Base-by-base conservation (phyloP, 2,329 filamentous ascomycete genomes). In the Lithohypha guttulata region DNA sequence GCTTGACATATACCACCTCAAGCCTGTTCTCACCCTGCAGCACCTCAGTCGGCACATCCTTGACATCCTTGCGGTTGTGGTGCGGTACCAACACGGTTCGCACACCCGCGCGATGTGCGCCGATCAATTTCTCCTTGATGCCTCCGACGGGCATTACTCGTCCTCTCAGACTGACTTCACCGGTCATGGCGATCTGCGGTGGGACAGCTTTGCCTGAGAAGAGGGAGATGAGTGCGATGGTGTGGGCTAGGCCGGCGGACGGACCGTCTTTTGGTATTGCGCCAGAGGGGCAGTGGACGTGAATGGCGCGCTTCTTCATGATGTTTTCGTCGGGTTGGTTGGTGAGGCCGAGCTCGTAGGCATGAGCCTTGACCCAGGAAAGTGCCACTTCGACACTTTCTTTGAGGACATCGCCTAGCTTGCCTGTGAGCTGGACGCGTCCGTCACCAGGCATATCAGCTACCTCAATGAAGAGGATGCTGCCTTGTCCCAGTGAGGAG, bases 121-220 rank as follows among this genome's bases (percentile, higher is more conserved):
- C 91, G 56, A 98, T 96, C 38, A 96, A 71, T 62, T 98, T 98
- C 74, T 98, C 89, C 64, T 96, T 95, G 65, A 98, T 96, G 13
- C 91, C 91, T 38, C 91, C 91, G 23, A 98, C 91, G 18, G 89
- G 85, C 62, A 91, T 84, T 41, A 98, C 82, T 48, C 86, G 78
- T 15, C 91, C 91, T 28, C 91, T 76, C 18, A 98, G 75, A 41
- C 82, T 85, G 45, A 81, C 64, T 54, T 81, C 77, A 6, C 77
- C 77, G 0, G 91, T 98, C 91, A 98, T 98, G 29, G 91, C 91
- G 60, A 98, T 79, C 3, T 83, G 86, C 1, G 89, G 84, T 27
- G 89, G 84, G 3, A 98, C 87, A 18, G 82, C 69, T 54, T 86
- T 86, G 44, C 80, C 82, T 7, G 77, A 81, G 59, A 98, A 94